A percentile compares a stretch with the other conserved stretches of the same genome.
These are phyloP conservation scores for Podospora didyma DNA, from an alignment of 495 filamentous ascomycete species.

Conservation along the genomic window DNA sequence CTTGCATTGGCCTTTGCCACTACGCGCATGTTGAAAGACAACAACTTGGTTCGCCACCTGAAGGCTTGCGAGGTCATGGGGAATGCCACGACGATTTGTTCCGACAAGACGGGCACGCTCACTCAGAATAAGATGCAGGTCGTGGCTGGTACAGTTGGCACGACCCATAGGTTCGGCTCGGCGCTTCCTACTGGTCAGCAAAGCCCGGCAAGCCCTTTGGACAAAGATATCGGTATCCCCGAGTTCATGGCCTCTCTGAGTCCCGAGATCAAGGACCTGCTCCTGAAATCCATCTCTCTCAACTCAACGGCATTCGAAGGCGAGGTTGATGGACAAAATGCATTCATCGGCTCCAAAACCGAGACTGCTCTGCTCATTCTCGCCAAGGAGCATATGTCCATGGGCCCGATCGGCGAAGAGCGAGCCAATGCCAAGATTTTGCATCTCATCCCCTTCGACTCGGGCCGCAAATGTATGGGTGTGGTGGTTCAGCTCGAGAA, in stretches of 20 bases:
- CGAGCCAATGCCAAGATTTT: conserved; percentile 64
- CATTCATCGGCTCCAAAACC: conserved; percentile 86
- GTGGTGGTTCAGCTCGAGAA: conserved; percentile 63
- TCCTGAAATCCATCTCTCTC: conserved; percentile 71
- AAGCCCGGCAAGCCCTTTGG: conserved; percentile 11
- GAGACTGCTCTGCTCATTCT: conserved; percentile 79
- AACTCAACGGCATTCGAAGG: conserved; percentile 91
- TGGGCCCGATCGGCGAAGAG: conserved; percentile 65
- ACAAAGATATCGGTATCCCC: conserved; percentile 17
- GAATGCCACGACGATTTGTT: conserved; percentile 93
- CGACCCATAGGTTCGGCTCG: conserved; percentile 58
- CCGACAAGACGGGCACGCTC: conserved; percentile 95
- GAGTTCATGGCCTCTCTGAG: conserved; percentile 49
- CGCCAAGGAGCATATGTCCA: conserved; percentile 70
- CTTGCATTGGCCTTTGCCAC: conserved; percentile 92
- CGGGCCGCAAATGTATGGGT: conserved; percentile 85
- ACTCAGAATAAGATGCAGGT: conserved; percentile 91
- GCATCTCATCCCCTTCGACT: conserved; percentile 84
- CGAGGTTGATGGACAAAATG: conserved; percentile 63
- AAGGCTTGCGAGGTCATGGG: conserved; percentile 99
- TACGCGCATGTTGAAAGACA: conserved; percentile 90
- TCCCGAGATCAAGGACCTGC: conserved; percentile 54
- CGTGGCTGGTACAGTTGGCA: conserved; percentile 73
- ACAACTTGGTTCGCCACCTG: conserved; percentile 86
- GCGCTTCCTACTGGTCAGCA: conserved; percentile 4